phyloP scores from a whole-genome alignment of 208 protist genomes.

The Acanthamoeba lenticulata region DNA sequence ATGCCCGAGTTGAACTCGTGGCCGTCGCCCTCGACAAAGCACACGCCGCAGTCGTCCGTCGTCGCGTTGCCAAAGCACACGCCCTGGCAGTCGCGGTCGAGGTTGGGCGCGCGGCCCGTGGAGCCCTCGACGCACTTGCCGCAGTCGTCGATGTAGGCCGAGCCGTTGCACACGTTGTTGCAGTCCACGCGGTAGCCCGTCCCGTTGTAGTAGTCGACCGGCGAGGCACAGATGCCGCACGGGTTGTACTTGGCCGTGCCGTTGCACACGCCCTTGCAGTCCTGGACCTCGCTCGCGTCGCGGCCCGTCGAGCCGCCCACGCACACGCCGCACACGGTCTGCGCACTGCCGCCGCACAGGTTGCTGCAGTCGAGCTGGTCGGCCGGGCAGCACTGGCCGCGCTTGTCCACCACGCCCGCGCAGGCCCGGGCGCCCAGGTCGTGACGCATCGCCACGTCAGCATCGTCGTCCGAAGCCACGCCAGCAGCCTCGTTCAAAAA shows the following conservation, averaged over 20 bases:
- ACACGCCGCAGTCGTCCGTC: not conserved
- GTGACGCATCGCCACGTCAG: no score
- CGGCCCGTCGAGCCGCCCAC: not conserved
- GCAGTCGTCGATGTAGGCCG: not conserved
- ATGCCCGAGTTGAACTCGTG: not conserved
- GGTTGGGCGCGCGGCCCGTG: not conserved
- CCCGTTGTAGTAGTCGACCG: not conserved
- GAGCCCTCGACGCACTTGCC: not conserved
- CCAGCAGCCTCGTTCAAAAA: no score
- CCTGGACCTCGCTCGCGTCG: not conserved
- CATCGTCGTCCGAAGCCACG: not conserved
- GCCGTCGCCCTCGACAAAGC: not conserved
- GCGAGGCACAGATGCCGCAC: not conserved
- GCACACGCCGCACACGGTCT: not conserved
- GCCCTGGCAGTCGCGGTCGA: not conserved
- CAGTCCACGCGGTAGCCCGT: not conserved
- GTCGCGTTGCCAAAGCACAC: not conserved
- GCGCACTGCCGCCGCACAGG: not conserved
- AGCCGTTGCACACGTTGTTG: no score
- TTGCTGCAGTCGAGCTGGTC: not conserved
- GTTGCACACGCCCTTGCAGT: slow-evolving; percentile 2
- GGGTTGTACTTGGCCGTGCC: not conserved
- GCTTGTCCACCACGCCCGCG: no score
- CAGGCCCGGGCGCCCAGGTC: no score
- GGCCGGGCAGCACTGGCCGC: no score